Evolutionary conservation across 1,284 basidiomycete species (phyloP), one percentile per base, ranked within the genome.

Genomic region (Ustilago nuda): DNA sequence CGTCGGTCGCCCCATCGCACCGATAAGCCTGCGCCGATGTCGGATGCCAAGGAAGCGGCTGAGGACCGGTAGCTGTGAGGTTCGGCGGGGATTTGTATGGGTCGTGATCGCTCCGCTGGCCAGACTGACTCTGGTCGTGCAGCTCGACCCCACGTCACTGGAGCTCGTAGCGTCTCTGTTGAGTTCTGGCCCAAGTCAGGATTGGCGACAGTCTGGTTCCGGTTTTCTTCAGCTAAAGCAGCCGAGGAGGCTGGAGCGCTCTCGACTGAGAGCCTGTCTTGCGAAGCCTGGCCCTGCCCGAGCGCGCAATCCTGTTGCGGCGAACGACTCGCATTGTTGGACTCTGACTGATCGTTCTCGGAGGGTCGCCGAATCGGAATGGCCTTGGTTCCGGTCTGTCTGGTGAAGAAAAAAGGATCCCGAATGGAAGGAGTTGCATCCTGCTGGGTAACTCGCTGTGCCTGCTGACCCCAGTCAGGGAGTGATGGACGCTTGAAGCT

Each of bases 291-390:
- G 35, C 27, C 36, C 23, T 46, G 32, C 15, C 17, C 43, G 8
- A 53, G 19, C 4, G 58, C 27, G 2, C 50, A 36, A 4, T 27
- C 50, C 6, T 52, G 39, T 50, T 58, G 55, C 8, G 51, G n/a
- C 23, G 56, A 57, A 33, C 6, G n/a, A 32, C 6, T 17, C 11
- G 37, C 30, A 8, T 32, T 41, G 11, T 37, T n/a, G 15, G 32
- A 13, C 5, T 43, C 52, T 8, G 39, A 32, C 2, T 36, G 52
- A 36, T 72, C 60, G 19, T 54, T 59, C 15, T 76, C 72, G 17
- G 64, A 66, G 5, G 81, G 79, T 17, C 53, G 65, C 48, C 72
- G 62, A 45, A 82, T 79, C 5, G 79, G 75, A 32, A 82, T 77
- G 3, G 81, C 76, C 55, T 81, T 80, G 71, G 57, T 80, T 17